Evolutionary conservation across 1,284 basidiomycete genomes (phyloP).

Genomic region (Cryptococcus depauperatus): DNA sequence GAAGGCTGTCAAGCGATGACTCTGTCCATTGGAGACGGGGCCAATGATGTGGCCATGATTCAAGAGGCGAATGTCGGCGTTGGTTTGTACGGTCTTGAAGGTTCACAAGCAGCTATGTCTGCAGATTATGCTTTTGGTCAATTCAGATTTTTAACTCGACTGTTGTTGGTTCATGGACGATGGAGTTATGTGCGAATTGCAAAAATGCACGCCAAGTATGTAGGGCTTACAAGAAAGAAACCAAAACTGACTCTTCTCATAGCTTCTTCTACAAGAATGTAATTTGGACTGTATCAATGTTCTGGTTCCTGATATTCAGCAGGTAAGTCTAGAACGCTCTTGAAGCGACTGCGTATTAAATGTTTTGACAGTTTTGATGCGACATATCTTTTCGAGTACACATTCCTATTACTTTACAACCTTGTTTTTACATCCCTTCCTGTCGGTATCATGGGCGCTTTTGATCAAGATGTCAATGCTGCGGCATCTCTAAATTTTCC

Average conservation of each 20-base stretch:
- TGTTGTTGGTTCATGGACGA: conserved; percentile 87
- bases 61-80: conserved; percentile 97
- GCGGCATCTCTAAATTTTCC: conserved; percentile 84
- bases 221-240: background rate
- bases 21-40: conserved; percentile 87
- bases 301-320: conserved; percentile 90
- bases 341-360: too few species aligned
- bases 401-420: conserved; percentile 84
- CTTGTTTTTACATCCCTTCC: conserved; percentile 89
- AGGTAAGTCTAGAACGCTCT: conserved; percentile 51
- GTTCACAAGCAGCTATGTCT: conserved; percentile 97
- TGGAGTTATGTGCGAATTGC: conserved; percentile 95
- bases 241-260: background rate
- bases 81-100: conserved; percentile 87
- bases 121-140: conserved; percentile 98
- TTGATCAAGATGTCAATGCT: conserved; percentile 92
- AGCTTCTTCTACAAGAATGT: conserved; percentile 86
- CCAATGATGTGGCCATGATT: conserved; percentile 52
- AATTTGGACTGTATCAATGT: conserved; percentile 61
- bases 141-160: conserved; percentile 85
- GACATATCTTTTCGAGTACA: conserved; percentile 93
- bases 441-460: conserved; percentile 83
- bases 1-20: conserved; percentile 95
- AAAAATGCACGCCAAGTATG: conserved; percentile 82
- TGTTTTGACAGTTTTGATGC: conserved; percentile 94